Percentiles rank a stretch among this genome's conserved stretches.
Conservation (phyloP, 2,329 filamentous ascomycete genomes). For the Ramularia endophylla region DNA sequence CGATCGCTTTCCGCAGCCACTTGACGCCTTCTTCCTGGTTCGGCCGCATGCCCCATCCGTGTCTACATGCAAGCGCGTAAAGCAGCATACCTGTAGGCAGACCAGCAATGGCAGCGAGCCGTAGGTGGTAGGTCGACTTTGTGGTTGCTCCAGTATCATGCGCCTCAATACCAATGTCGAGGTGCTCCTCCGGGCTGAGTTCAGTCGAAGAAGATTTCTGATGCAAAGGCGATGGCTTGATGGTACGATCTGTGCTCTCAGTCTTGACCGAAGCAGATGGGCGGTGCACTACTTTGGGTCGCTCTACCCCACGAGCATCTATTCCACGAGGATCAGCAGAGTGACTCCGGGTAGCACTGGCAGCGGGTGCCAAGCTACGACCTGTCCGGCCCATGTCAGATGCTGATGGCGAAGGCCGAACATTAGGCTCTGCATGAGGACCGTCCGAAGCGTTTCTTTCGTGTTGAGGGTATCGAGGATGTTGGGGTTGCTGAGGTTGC, state of each 20-base stretch:
- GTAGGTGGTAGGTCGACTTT: slow-evolving; percentile 93
- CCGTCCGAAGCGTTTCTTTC: slow-evolving; percentile 18
- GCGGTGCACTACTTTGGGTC: slow-evolving; percentile 22
- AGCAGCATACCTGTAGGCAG: slow-evolving; percentile 92
- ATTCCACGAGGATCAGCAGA: slow-evolving; percentile 26
- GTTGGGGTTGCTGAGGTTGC: background rate
- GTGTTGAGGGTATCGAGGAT: slow-evolving; percentile 5
- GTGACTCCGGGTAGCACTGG: slow-evolving; percentile 21
- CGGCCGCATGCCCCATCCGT: slow-evolving; percentile 95
- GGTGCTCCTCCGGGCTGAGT: slow-evolving; percentile 78
- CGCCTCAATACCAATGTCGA: slow-evolving; percentile 81
- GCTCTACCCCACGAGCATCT: slow-evolving; percentile 19
- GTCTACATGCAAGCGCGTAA: slow-evolving; percentile 88
- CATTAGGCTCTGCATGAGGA: slow-evolving; percentile 1
- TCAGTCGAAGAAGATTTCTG: slow-evolving; percentile 55
- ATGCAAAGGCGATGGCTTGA: slow-evolving; percentile 39
- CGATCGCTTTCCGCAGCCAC: slow-evolving; percentile 88
- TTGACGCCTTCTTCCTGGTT: slow-evolving; percentile 85
- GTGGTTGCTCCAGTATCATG: slow-evolving; percentile 83
- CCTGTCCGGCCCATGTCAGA: slow-evolving; percentile 13
- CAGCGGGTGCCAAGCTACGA: slow-evolving; percentile 9
- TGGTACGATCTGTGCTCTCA: slow-evolving; percentile 39
- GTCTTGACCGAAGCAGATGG: slow-evolving; percentile 29
- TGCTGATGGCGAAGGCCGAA: slow-evolving; percentile 6
- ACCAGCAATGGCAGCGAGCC: slow-evolving; percentile 77